These are phyloP conservation scores for Psidium friedrichsthalianum DNA, from an alignment of 345 rosid genomes.

Conservation along the genomic window DNA sequence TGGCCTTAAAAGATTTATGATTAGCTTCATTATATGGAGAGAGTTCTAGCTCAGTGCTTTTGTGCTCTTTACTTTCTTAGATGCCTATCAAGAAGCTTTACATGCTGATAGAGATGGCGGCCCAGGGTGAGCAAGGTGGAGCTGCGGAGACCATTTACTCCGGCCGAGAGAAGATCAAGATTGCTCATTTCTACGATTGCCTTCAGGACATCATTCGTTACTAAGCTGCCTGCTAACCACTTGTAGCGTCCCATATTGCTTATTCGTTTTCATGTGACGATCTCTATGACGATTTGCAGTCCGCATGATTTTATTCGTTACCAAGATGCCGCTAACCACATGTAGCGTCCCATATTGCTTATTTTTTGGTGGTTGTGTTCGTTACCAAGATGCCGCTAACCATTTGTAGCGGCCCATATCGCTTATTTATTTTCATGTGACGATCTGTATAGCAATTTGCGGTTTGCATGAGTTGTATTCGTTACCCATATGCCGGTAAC, in stretches of 20 bases:
- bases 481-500: no score
- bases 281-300: not conserved
- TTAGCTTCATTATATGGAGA: no score
- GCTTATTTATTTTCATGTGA: not conserved
- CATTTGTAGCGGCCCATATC: not conserved
- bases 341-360: not conserved
- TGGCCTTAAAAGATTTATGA: not conserved
- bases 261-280: not conserved
- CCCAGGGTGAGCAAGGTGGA: slow-evolving; percentile 78
- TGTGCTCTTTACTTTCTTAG: slow-evolving; percentile 3
- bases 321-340: not conserved
- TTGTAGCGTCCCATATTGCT: not conserved
- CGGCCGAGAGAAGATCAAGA: slow-evolving; percentile 59
- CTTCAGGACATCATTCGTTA: slow-evolving; percentile 62
- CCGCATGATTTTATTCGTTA: not conserved
- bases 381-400: slow-evolving; percentile 15
- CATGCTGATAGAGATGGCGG: slow-evolving; percentile 94
- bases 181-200: slow-evolving; percentile 68
- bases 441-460: not conserved
- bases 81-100: slow-evolving; percentile 79
- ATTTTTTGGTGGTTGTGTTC: slow-evolving; percentile 4
- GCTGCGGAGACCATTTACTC: slow-evolving; percentile 63
- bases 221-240: slow-evolving; percentile 2
- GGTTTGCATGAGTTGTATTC: not conserved
- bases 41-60: not conserved